These are phyloP conservation scores for Sanguinoderma infundibulare DNA, from an alignment of 1,284 basidiomycete species.

Conservation along the genomic window DNA sequence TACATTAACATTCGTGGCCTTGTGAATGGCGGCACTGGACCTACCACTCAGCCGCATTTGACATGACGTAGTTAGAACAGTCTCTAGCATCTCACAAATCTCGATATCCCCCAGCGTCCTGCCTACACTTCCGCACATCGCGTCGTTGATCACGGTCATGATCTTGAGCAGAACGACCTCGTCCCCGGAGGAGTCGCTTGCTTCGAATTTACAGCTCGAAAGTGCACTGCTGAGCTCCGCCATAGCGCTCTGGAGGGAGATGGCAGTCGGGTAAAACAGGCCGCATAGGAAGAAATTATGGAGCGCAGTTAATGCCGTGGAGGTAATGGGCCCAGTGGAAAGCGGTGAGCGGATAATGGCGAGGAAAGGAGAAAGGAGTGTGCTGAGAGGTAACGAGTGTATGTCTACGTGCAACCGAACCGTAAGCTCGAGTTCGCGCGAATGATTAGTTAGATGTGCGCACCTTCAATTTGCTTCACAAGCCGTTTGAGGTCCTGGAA, in stretches of 20 bases:
- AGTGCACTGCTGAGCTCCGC: constrained; percentile 88
- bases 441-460: constrained; percentile 29
- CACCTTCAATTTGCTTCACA: constrained; percentile 77
- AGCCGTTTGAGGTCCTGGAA: constrained; percentile 87
- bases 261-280: constrained; percentile 62
- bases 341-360: constrained; percentile 91
- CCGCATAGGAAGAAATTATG: constrained; percentile 86
- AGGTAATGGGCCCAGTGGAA: constrained; percentile 94
- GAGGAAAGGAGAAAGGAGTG: constrained; percentile 88
- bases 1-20: constrained; percentile 15
- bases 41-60: constrained; percentile 93
- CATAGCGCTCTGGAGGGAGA: constrained; percentile 66
- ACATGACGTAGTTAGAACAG: constrained; percentile 95
- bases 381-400: constrained; percentile 53
- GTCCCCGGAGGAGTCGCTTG: constrained; percentile 93
- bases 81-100: constrained; percentile 98
- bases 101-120: constrained; percentile 85
- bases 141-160: constrained; percentile 88
- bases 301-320: constrained; percentile 86
- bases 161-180: constrained; percentile 95
- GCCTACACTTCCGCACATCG: constrained; percentile 75
- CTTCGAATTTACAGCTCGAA: constrained; percentile 97
- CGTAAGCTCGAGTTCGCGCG: neutral
- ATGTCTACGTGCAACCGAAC: constrained; percentile 52
- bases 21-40: constrained; percentile 35